Percentiles rank a stretch among this genome's conserved stretches.
These are phyloP conservation scores for Apiospora phragmitis DNA, from an alignment of 2,329 filamentous ascomycete genomes.

Conservation along the genomic window DNA sequence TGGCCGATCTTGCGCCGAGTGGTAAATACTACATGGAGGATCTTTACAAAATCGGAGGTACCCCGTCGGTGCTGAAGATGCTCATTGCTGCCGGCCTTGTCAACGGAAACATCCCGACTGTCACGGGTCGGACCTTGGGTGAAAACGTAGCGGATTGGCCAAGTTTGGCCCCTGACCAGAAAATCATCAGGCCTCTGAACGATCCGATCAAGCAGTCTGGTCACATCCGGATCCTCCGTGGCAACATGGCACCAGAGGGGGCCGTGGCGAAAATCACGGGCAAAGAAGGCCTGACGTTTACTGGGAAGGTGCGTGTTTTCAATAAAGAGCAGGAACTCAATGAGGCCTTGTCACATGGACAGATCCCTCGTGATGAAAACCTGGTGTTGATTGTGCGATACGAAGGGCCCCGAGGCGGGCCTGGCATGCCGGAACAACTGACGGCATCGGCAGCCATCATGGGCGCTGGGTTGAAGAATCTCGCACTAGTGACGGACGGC, in stretches of 20 bases:
- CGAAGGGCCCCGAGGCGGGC: constrained; percentile 89
- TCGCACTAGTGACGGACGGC: constrained; percentile 90
- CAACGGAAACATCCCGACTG: constrained; percentile 69
- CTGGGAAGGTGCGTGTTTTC: constrained; percentile 79
- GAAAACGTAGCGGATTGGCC: constrained; percentile 72
- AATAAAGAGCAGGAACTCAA: constrained; percentile 83
- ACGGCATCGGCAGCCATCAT: constrained; percentile 88
- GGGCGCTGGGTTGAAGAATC: constrained; percentile 83
- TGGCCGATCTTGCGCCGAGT: constrained; percentile 81
- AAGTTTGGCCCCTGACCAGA: constrained; percentile 62
- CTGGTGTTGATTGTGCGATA: constrained; percentile 89
- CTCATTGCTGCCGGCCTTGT: constrained; percentile 70
- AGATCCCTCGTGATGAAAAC: constrained; percentile 73
- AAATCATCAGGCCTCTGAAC: constrained; percentile 76
- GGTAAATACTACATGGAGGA: constrained; percentile 83
- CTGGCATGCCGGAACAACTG: constrained; percentile 95
- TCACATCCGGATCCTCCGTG: constrained; percentile 84
- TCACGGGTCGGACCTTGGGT: constrained; percentile 73
- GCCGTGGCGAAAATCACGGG: constrained; percentile 96
- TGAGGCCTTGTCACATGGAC: constrained; percentile 65
- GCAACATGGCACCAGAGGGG: constrained; percentile 85
- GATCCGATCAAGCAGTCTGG: constrained; percentile 77
- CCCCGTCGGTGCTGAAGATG: constrained; percentile 73
- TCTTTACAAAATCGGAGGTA: constrained; percentile 73
- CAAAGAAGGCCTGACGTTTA: constrained; percentile 85